phyloP scores from a whole-genome alignment of 345 rosid genomes.

The Viola odorata region DNA sequence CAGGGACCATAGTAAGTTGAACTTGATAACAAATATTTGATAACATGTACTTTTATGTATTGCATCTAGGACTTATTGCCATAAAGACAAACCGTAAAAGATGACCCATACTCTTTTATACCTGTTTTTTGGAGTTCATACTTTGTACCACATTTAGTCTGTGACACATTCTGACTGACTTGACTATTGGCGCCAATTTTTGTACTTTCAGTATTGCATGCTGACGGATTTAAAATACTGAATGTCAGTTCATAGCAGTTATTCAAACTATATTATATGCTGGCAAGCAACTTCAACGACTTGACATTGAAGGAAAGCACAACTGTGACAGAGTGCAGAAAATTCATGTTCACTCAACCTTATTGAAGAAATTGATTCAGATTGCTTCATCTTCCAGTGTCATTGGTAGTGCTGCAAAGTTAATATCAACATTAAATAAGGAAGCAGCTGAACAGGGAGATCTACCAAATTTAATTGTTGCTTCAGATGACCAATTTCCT shows the following conservation, averaged over 20 bases:
- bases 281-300: slow-evolving; percentile 68
- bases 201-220: neutral
- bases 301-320: slow-evolving; percentile 41
- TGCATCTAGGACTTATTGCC: too few species aligned
- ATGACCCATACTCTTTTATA: too few species aligned
- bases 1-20: too few species aligned
- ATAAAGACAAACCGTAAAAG: too few species aligned
- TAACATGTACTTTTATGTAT: too few species aligned
- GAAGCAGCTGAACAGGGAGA: slow-evolving; percentile 80
- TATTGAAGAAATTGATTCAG: slow-evolving; percentile 59
- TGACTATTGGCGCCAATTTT: too few species aligned
- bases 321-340: slow-evolving; percentile 20
- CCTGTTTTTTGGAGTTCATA: too few species aligned
- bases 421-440: slow-evolving; percentile 61
- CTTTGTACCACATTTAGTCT: too few species aligned
- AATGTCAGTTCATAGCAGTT: slow-evolving; percentile 76
- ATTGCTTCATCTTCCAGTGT: slow-evolving; percentile 65
- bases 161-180: too few species aligned
- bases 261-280: slow-evolving; percentile 67
- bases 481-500: slow-evolving; percentile 54
- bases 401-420: slow-evolving; percentile 56
- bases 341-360: slow-evolving; percentile 36
- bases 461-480: slow-evolving; percentile 46
- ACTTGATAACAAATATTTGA: too few species aligned
- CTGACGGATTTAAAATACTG: slow-evolving; percentile 26